These are phyloP conservation scores for Arabidopsis hybrid DNA, from an alignment of 441 rosid genomes.

Conservation along the genomic window DNA sequence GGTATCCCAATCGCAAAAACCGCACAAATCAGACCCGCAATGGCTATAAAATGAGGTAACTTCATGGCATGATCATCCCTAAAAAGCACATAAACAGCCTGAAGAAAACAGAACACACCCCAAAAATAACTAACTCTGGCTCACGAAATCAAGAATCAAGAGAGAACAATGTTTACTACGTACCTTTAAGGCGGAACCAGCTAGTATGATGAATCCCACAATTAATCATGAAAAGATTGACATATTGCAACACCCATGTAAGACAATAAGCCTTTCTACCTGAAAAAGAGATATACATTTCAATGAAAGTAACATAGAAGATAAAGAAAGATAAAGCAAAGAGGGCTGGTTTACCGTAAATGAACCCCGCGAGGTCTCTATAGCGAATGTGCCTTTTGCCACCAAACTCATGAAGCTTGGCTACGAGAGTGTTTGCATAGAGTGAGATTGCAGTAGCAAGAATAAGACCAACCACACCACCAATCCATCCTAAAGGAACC, in stretches of 20 bases:
- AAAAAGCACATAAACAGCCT: conserved; percentile 88
- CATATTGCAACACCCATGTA: conserved; percentile 88
- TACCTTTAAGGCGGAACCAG: conserved; percentile 88
- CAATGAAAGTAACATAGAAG: not conserved
- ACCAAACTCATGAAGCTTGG: conserved; percentile 88
- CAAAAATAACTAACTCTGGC: conserved; percentile 7
- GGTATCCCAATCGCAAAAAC: conserved; percentile 86
- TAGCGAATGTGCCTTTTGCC: conserved; percentile 95
- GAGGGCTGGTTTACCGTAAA: conserved; percentile 61
- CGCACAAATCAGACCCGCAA: conserved; percentile 76
- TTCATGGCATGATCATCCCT: conserved; percentile 66
- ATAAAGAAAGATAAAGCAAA: not conserved
- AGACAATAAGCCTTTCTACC: conserved; percentile 76
- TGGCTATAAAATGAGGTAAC: conserved; percentile 84
- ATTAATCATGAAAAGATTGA: conserved; percentile 93
- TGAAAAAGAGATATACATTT: conserved; percentile 37
- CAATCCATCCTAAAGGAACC: conserved; percentile 91
- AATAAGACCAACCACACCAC: conserved; percentile 78
- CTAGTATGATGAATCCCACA: conserved; percentile 87
- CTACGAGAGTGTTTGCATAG: conserved; percentile 79
- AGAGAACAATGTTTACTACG: conserved; percentile 25
- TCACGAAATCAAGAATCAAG: conserved; percentile 16
- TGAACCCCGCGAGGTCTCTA: conserved; percentile 85
- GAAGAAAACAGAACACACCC: conserved; percentile 40
- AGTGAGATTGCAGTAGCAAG: conserved; percentile 75